Evolutionary conservation across 192 early-diverging fungal genomes (phyloP), one percentile per base, ranked within the genome.

Genomic region (Coemansia brasiliensis): DNA sequence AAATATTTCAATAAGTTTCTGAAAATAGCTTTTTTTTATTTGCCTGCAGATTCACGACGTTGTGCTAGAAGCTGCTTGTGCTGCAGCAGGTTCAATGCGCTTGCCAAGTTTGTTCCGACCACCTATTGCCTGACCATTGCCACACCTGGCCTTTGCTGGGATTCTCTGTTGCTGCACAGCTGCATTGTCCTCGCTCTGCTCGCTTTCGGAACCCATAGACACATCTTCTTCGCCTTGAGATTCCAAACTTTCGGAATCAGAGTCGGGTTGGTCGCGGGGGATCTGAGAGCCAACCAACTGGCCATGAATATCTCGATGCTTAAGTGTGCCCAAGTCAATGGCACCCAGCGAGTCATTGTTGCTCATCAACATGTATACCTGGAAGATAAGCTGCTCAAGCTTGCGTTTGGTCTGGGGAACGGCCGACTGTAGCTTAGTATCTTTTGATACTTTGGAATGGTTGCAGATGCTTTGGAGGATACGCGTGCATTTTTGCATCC

Each of bases 401-500:
- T 82, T 84, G 39, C 84, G 85, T 57, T 87, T 89, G 21, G 85
- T 66, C 11, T 80, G 67, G 10, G 90, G 90, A 0, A 92, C 90
- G 61, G 80, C 78, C 4, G 82, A 65, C 40, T 86, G 77, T 21
- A 92, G 57, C 25, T 59, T 54, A 0, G 78, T 73, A 43, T 92
- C 88, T 59, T 84, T 86, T 4, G 76, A 74, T 8, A 82, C 85
- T 53, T 92, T 92, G 13, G 86, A 87, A 63, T 92, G 89, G 29
- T 83, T 84, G 54, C 90, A 92, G 17, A 92, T 84, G 52, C 66
- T 83, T 80, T 92, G 83, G 29, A 69, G 26, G 3, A 63, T 69
- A 1, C 80, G 69, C 8, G 80, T 82, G 35, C 67, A 67, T 38
- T 76, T 72, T 55, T 77, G 80, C 52, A 82, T 63, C 1, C 64